phyloP scores from a whole-genome alignment of 1,284 basidiomycete genomes.

The Cutaneotrichosporon cavernicola region DNA sequence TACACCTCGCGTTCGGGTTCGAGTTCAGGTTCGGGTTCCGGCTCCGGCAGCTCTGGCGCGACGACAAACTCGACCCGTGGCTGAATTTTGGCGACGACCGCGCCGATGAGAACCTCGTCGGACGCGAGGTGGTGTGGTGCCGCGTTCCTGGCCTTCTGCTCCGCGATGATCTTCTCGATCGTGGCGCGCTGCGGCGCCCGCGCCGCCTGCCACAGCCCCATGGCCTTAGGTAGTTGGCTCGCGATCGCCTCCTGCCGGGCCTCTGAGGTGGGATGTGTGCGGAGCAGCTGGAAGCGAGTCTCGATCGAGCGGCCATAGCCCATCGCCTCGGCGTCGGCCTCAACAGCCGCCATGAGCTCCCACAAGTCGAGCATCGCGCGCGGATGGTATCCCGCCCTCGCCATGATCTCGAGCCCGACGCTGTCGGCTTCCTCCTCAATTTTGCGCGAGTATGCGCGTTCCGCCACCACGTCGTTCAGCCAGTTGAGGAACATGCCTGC shows the following conservation, averaged over 20 bases:
- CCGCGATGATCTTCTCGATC: conserved; percentile 7
- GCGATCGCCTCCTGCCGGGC: conserved; percentile 47
- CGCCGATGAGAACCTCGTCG: background rate
- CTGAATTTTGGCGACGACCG: background rate
- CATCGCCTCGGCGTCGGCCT: conserved; percentile 49
- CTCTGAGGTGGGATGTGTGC: conserved; percentile 57
- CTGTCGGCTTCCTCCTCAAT: conserved; percentile 58
- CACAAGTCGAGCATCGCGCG: conserved; percentile 55
- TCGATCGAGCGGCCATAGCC: conserved; percentile 42
- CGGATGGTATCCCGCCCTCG: conserved; percentile 57
- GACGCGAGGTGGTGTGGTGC: background rate
- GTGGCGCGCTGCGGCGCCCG: conserved; percentile 10
- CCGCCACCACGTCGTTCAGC: conserved; percentile 56
- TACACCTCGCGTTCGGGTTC: background rate
- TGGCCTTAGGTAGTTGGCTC: conserved; percentile 3
- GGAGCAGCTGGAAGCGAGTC: conserved; percentile 51
- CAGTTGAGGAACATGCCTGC: conserved; percentile 56
- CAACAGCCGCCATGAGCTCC: conserved; percentile 56
- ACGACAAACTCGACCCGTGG: background rate
- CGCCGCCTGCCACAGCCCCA: conserved; percentile 6
- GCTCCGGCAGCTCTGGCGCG: background rate
- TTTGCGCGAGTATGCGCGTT: conserved; percentile 57
- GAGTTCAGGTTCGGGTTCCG: background rate
- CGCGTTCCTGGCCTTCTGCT: background rate
- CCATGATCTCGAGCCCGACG: conserved; percentile 57